Evolutionary conservation across 495 filamentous ascomycete species (phyloP).

Genomic region (Penicillium silybi): DNA sequence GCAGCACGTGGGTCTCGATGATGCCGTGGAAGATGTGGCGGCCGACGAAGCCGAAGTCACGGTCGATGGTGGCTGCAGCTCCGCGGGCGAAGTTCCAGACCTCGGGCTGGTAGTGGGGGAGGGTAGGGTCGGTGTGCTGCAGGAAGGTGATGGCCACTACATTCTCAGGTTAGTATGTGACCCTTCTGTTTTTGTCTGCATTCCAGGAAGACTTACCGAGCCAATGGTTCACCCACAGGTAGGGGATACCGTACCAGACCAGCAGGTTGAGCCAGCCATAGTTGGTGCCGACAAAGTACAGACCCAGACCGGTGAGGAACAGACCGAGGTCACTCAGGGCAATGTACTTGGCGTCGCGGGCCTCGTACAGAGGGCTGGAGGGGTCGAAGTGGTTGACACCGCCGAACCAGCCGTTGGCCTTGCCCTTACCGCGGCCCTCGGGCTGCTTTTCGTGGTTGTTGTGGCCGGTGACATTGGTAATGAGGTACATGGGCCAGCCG

Average conservation of each 20-base stretch:
- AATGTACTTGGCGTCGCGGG: slow-evolving; percentile 80
- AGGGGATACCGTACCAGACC: slow-evolving; percentile 93
- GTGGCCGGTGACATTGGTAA: slow-evolving; percentile 89
- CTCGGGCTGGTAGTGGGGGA: slow-evolving; percentile 54
- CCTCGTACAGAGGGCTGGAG: slow-evolving; percentile 83
- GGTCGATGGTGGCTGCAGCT: slow-evolving; percentile 57
- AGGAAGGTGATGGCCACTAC: slow-evolving; percentile 59
- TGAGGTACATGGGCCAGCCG: slow-evolving; percentile 83
- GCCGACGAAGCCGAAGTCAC: slow-evolving; percentile 58
- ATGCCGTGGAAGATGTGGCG: slow-evolving; percentile 57
- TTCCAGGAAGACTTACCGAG: slow-evolving; percentile 42
- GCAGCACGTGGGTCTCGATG: slow-evolving; percentile 59
- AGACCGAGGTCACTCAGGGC: slow-evolving; percentile 79
- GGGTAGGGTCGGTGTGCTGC: slow-evolving; percentile 57
- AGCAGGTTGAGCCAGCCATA: slow-evolving; percentile 82
- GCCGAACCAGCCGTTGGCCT: slow-evolving; percentile 71
- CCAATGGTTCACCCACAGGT: slow-evolving; percentile 99
- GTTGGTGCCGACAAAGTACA: slow-evolving; percentile 60
- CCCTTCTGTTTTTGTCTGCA: neutral
- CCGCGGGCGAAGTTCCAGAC: slow-evolving; percentile 56
- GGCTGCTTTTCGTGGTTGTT: slow-evolving; percentile 80
- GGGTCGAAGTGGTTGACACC: slow-evolving; percentile 96
- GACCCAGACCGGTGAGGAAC: slow-evolving; percentile 49
- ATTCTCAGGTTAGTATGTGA: slow-evolving; percentile 3
- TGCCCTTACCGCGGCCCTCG: slow-evolving; percentile 87